Base-by-base conservation (phyloP, 1,284 basidiomycete species). In the Ceratobasidium sp. region DNA sequence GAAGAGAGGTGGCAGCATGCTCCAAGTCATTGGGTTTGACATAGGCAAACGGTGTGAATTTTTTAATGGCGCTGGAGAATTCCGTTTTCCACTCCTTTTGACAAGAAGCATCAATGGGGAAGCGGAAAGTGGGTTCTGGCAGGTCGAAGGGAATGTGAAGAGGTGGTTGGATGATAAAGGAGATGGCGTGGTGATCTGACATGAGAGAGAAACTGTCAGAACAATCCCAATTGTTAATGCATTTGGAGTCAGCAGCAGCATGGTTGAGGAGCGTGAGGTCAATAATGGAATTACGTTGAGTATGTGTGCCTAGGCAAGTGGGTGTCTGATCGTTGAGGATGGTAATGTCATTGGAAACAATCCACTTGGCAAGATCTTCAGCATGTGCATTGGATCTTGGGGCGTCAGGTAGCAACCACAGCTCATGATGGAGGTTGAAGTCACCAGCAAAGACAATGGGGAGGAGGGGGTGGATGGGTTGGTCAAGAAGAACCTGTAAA, bases 401-500 rank as follows among this genome's bases (percentile, higher is more conserved):
- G 0, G 50, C 47, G 10, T 38, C 40, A 7, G 25, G 29, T 2
- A 35, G 17, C 15, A 50, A 15, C 69, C 69, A 70, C 20, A 49
- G 42, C 34, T 57, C 52, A 22, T 70, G 69, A 29, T 70, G 69
- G 4, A 60, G 45, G 49, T 70, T 70, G n/a, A n/a, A n/a, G n/a
- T n/a, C n/a, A n/a, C n/a, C n/a, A n/a, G n/a, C n/a, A n/a, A n/a
- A n/a, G n/a, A 60, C 29, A 31, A 20, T 31, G 35, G 43, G 55
- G 29, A 47, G 2, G 13, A 17, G 25, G 40, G 57, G 40, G 29
- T 40, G 17, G 27, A 60, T 15, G 3, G 42, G 57, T n/a, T 29
- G 42, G 15, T 29, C n/a, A 17, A 45, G 7, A 32, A 34, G 13
- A 8, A 6, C 1, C 7, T 25, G 7, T 15, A 54, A 22, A 20